Evolutionary conservation across 108 stramenopile genomes (phyloP).

Genomic region (Cyclotella cryptica): DNA sequence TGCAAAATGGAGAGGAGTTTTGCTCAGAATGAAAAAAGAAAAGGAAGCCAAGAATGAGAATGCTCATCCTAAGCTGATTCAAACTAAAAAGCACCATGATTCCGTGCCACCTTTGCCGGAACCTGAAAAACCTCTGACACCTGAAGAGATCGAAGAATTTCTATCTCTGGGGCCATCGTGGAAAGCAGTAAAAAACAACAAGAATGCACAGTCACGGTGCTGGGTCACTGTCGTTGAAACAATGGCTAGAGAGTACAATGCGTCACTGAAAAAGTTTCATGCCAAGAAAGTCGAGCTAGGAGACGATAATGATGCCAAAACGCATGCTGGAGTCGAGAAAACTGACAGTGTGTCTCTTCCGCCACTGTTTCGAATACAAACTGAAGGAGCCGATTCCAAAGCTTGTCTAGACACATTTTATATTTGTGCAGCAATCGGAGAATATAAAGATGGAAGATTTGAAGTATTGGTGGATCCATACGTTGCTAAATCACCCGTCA

Average conservation of each 20-base stretch:
- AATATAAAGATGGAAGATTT: conserved; percentile 53
- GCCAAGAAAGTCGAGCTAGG: conserved; percentile 6
- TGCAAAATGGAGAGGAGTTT: conserved; percentile 64
- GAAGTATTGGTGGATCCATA: conserved; percentile 47
- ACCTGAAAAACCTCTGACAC: conserved; percentile 28
- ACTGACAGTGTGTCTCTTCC: conserved; percentile 46
- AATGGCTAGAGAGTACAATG: conserved; percentile 54
- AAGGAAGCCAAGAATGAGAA: conserved; percentile 9
- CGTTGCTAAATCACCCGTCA: conserved; percentile 3
- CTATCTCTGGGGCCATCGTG: conserved; percentile 45
- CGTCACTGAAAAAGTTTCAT: conserved; percentile 17
- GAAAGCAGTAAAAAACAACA: conserved; percentile 41
- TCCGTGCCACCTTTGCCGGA: conserved; percentile 25
- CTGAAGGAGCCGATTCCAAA: not conserved
- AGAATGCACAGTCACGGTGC: conserved; percentile 6
- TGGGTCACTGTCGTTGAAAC: conserved; percentile 43
- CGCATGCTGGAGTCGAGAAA: conserved; percentile 14
- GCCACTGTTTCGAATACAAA: conserved; percentile 39
- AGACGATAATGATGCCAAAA: conserved; percentile 8
- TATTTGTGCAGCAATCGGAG: conserved; percentile 68
- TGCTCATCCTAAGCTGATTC: not conserved
- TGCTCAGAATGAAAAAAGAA: conserved; percentile 29
- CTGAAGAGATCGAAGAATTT: conserved; percentile 49
- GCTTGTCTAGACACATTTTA: conserved; percentile 58
- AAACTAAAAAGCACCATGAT: conserved; percentile 6